Evolutionary conservation across 441 rosid genomes (phyloP).

Genomic region (Isatis lusitanica): DNA sequence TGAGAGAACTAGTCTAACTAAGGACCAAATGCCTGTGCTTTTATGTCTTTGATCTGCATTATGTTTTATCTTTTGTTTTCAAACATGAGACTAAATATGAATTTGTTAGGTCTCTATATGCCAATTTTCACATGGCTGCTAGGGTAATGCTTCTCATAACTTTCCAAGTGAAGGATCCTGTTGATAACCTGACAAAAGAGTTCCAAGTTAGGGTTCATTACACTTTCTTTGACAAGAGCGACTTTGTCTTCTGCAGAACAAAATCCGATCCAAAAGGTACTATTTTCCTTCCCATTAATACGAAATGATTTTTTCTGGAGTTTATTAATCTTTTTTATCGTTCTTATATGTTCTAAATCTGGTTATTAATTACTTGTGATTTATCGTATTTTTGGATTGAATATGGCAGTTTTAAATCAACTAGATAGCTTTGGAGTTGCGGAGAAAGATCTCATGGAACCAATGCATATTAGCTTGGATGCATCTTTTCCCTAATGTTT

Average conservation of each 20-base stretch:
- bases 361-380: background rate
- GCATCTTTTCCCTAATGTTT: background rate
- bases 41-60: background rate
- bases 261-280: background rate
- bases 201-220: background rate
- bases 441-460: background rate
- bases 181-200: background rate
- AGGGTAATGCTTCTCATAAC: slow-evolving; percentile 3
- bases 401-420: background rate
- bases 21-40: background rate
- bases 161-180: background rate
- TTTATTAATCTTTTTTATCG: too few species aligned
- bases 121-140: background rate
- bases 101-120: background rate
- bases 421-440: background rate
- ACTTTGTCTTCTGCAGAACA: too few species aligned
- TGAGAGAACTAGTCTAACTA: background rate
- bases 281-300: too few species aligned
- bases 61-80: background rate
- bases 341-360: too few species aligned
- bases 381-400: background rate
- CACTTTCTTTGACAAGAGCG: background rate
- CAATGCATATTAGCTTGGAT: background rate
- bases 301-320: too few species aligned
- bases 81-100: background rate